Percentiles rank a stretch among this genome's conserved stretches.
Conservation (phyloP, 306 rosid genomes). For the Cucurbita maxima region DNA sequence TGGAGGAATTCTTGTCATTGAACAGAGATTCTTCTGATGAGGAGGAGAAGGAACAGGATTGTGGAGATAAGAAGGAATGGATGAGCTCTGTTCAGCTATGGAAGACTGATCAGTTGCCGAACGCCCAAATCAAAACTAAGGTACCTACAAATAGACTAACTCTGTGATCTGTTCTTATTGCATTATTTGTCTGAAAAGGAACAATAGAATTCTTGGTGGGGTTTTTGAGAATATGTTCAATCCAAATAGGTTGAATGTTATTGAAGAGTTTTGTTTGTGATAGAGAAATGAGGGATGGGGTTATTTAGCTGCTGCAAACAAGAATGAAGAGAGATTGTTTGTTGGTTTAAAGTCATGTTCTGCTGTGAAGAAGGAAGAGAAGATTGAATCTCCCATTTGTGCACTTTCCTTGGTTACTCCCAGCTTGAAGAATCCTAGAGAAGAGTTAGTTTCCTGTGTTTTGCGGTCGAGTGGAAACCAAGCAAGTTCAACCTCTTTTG, state of each 20-base stretch:
- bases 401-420: slow-evolving; percentile 61
- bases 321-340: slow-evolving; percentile 33
- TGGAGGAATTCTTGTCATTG: slow-evolving; percentile 71
- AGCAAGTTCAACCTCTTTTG: slow-evolving; percentile 33
- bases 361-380: slow-evolving; percentile 43
- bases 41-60: slow-evolving; percentile 29
- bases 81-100: slow-evolving; percentile 97
- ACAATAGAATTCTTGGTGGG: not conserved
- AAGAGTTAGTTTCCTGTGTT: slow-evolving; percentile 41
- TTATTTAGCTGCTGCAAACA: slow-evolving; percentile 11
- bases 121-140: slow-evolving; percentile 36
- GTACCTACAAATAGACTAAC: slow-evolving; percentile 15
- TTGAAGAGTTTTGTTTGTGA: not conserved
- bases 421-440: slow-evolving; percentile 35
- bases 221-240: not conserved
- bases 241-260: not conserved
- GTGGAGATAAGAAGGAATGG: slow-evolving; percentile 81
- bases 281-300: slow-evolving; percentile 43
- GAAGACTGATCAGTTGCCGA: slow-evolving; percentile 27
- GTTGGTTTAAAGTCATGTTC: slow-evolving; percentile 40
- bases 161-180: not conserved
- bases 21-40: slow-evolving; percentile 37
- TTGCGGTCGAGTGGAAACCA: slow-evolving; percentile 35
- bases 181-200: not conserved
- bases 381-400: slow-evolving; percentile 37